Evolutionary conservation across 2,329 filamentous ascomycete genomes (phyloP).

Genomic region (Cyanodermella asteris): DNA sequence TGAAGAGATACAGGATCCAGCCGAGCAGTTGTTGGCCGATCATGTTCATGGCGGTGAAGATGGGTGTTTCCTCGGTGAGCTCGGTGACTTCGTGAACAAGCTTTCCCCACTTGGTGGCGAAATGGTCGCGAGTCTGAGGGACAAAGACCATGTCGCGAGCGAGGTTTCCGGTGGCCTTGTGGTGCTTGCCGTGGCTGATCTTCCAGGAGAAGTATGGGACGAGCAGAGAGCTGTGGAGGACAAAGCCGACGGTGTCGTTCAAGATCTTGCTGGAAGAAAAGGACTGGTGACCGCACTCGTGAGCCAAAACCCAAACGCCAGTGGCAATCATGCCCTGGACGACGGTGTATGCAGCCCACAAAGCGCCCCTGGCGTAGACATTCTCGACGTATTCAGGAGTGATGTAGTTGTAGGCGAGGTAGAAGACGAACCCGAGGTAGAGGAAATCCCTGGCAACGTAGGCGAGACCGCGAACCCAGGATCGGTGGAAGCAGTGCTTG

Average conservation of each 20-base stretch:
- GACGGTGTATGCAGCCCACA: constrained; percentile 50
- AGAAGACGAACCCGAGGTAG: constrained; percentile 56
- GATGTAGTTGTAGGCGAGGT: constrained; percentile 70
- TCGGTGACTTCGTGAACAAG: constrained; percentile 65
- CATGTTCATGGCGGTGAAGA: constrained; percentile 53
- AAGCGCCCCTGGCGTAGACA: constrained; percentile 38
- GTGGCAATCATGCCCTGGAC: constrained; percentile 85
- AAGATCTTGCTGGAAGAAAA: constrained; percentile 5
- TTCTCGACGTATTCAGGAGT: constrained; percentile 66
- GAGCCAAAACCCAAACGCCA: constrained; percentile 65
- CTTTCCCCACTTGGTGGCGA: constrained; percentile 52
- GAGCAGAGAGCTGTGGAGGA: constrained; percentile 12
- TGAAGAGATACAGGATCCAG: constrained; percentile 78
- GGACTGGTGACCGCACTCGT: constrained; percentile 8
- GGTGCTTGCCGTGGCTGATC: constrained; percentile 2
- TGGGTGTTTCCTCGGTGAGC: constrained; percentile 83
- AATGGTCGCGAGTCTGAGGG: constrained; percentile 30
- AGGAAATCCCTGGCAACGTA: constrained; percentile 72
- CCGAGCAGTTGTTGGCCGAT: constrained; percentile 72
- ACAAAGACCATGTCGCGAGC: constrained; percentile 3
- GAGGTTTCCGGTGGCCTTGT: constrained; percentile 2
- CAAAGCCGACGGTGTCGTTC: constrained; percentile 6
- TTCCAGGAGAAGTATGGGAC: constrained; percentile 8
- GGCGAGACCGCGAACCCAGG: constrained; percentile 46
- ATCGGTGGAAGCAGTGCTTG: constrained; percentile 89